Evolutionary conservation across 2,329 filamentous ascomycete species (phyloP), one percentile per base, ranked within the genome.

Genomic region (Pseudocercospora ulei): DNA sequence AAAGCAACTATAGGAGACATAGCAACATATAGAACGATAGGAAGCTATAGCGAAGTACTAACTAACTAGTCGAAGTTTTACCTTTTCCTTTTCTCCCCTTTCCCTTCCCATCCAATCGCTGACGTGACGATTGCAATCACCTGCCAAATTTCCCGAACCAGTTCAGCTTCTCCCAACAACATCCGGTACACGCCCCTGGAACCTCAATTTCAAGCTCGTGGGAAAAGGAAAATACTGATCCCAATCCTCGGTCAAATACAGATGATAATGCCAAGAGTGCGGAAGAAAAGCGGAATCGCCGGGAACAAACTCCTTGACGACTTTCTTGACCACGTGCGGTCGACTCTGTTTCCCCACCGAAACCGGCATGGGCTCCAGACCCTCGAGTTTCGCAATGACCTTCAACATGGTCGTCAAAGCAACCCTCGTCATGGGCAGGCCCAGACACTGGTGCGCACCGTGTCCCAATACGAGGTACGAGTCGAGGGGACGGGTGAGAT

Each of bases 171-270:
- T n/a, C n/a, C n/a, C n/a, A n/a, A n/a, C n/a, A n/a, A 42, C 44
- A 25, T 44, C 44, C 16, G 43, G 42, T 18, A 49, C 41, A 18
- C 44, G 36, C 2, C 48, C 49, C 22, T 58, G 54, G 49, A 53
- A 61, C 22, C 55, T 54, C 18, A 61, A 47, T 11, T 58, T 58
- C 18, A 61, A 42, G 44, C 65, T 60, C 38, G 60, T 63, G 35
- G 66, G 65, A 41, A 68, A 68, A 25, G 64, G 64, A 51, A 65
- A 67, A 49, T 60, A 66, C 50, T 55, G 57, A 55, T 68, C 64
- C 61, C 64, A 65, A 35, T 65, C 64, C 57, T 67, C 66, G 22
- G 63, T 68, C 57, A 70, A 48, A 43, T 67, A 70, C 14, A 59
- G 58, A 53, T 65, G 61, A 40, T 64, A 67, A 26, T 47, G 39